A percentile compares a stretch with the other conserved stretches of the same genome.
These are phyloP conservation scores for Fusarium camptoceras DNA, from an alignment of 2,329 filamentous ascomycete genomes.

Conservation along the genomic window DNA sequence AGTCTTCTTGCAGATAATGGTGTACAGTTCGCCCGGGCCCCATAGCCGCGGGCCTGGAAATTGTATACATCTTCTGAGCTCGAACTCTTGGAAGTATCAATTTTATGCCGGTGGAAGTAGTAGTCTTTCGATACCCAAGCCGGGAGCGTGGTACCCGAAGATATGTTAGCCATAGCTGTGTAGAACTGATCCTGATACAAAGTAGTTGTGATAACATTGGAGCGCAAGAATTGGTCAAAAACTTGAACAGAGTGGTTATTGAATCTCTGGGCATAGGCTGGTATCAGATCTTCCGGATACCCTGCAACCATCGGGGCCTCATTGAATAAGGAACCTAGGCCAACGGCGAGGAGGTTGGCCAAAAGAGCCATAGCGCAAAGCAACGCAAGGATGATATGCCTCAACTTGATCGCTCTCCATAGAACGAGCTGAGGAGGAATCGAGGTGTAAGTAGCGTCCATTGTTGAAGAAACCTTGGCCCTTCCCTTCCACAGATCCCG, in stretches of 20 bases:
- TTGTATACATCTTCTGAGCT: not conserved
- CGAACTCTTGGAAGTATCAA: not conserved
- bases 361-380: constrained; percentile 63
- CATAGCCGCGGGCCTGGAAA: constrained; percentile 42
- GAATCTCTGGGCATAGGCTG: constrained; percentile 32
- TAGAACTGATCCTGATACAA: constrained; percentile 49
- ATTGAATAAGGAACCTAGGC: constrained; percentile 63
- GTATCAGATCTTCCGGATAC: constrained; percentile 24
- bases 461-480: constrained; percentile 50
- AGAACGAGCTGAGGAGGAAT: constrained; percentile 66
- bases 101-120: constrained; percentile 61
- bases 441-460: constrained; percentile 63
- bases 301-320: constrained; percentile 42
- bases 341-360: constrained; percentile 65
- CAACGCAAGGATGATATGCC: constrained; percentile 59
- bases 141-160: constrained; percentile 56
- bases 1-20: not conserved
- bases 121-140: constrained; percentile 60
- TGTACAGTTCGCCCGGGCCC: constrained; percentile 41
- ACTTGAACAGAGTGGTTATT: constrained; percentile 31
- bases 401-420: constrained; percentile 57
- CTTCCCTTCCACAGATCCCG: constrained; percentile 58
- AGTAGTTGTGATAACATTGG: not conserved
- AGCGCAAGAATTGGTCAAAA: not conserved
- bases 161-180: constrained; percentile 59